Conservation (phyloP, 2,329 filamentous ascomycete species). For the Fusarium foetens region DNA sequence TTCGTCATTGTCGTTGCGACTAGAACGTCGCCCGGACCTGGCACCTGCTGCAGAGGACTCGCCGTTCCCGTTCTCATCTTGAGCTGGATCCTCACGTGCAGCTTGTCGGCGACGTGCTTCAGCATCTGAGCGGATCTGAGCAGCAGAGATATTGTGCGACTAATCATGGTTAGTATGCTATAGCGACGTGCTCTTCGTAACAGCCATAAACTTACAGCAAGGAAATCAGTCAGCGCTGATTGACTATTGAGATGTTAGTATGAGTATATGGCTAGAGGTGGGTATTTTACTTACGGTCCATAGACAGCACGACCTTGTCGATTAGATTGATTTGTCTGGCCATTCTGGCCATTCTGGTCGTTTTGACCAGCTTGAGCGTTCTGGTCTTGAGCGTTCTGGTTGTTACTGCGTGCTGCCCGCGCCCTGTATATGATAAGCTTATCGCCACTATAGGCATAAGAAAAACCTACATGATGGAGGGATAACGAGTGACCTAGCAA, state of each 20-base stretch:
- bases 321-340: slow-evolving; percentile 19
- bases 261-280: neutral
- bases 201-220: slow-evolving; percentile 53
- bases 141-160: slow-evolving; percentile 77
- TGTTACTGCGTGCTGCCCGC: slow-evolving; percentile 29
- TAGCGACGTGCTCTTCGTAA: neutral
- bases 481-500: neutral
- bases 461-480: slow-evolving; percentile 26
- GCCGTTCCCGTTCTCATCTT: slow-evolving; percentile 40
- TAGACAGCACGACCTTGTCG: slow-evolving; percentile 50
- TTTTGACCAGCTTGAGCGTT: neutral
- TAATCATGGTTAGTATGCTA: slow-evolving; percentile 47
- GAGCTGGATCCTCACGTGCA: slow-evolving; percentile 28
- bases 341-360: slow-evolving; percentile 27
- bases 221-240: slow-evolving; percentile 65
- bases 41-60: slow-evolving; percentile 30
- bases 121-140: slow-evolving; percentile 63
- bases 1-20: slow-evolving; percentile 40
- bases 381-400: slow-evolving; percentile 23
- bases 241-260: slow-evolving; percentile 48
- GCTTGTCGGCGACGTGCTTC: slow-evolving; percentile 58
- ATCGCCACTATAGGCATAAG: neutral
- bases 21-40: slow-evolving; percentile 43
- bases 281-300: slow-evolving; percentile 49
- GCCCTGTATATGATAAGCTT: slow-evolving; percentile 37